phyloP scores from a whole-genome alignment of 2,329 filamentous ascomycete species.

The Beauveria medogensis region DNA sequence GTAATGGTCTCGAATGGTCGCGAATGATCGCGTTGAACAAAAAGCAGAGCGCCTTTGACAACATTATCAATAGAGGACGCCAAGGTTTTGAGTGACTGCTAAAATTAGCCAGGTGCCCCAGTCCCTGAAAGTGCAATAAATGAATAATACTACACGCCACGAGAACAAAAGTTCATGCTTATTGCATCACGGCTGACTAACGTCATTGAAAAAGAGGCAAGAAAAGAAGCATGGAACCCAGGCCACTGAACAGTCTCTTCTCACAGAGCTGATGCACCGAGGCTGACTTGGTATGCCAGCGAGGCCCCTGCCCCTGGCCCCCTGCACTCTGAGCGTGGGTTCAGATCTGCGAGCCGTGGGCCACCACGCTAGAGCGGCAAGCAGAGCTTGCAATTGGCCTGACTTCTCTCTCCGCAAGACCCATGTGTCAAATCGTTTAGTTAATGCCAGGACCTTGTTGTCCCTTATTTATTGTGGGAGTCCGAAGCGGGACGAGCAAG shows the following conservation, averaged over 20 bases:
- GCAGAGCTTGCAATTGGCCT: background rate
- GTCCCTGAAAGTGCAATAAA: background rate
- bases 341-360: slow-evolving; percentile 1
- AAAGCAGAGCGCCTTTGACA: background rate
- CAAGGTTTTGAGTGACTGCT: background rate
- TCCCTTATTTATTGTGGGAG: too few relatives aligned
- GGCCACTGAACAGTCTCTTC: background rate
- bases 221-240: background rate
- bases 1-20: background rate
- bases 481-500: too few relatives aligned
- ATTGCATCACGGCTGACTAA: background rate
- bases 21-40: background rate
- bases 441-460: too few relatives aligned
- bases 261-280: background rate
- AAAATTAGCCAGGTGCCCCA: background rate
- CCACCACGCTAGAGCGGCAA: background rate
- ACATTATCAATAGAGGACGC: background rate
- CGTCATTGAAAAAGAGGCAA: background rate
- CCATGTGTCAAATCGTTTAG: too few relatives aligned
- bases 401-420: too few relatives aligned
- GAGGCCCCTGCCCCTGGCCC: background rate
- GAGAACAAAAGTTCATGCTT: background rate
- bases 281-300: background rate
- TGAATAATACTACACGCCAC: slow-evolving; percentile 2
- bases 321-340: too few relatives aligned